Percentiles rank a stretch among this genome's conserved stretches.
Evolutionary conservation across 257 asterid genomes (phyloP).

Genomic region (Eucommia ulmoides): DNA sequence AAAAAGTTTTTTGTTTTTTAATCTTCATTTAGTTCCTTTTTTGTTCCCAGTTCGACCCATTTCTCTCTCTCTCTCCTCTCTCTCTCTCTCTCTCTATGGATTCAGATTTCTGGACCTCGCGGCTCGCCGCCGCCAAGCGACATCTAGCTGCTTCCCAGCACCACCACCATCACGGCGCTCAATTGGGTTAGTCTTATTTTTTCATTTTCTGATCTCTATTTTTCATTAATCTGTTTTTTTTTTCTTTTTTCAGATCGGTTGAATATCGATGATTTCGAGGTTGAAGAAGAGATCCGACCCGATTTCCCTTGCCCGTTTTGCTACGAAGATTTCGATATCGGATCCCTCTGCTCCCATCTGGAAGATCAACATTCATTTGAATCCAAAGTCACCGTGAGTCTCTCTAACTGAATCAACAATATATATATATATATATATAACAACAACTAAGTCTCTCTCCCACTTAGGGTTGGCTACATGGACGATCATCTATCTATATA

Average conservation of each 20-base stretch:
- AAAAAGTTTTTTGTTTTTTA: too few species aligned
- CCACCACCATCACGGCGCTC: conserved; percentile 30
- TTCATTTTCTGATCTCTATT: not conserved
- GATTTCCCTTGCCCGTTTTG: conserved; percentile 81
- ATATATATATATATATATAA: too few species aligned
- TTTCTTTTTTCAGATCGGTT: conserved; percentile 39
- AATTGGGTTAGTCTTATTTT: conserved; percentile 36
- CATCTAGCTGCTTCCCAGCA: conserved; percentile 52
- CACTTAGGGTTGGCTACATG: too few species aligned
- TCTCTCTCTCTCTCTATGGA: conserved; percentile 40
- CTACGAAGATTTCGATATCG: conserved; percentile 61
- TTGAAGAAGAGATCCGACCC: conserved; percentile 67
- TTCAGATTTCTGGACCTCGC: conserved; percentile 66
- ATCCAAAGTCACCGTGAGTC: conserved; percentile 64
- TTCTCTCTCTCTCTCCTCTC: conserved; percentile 3
- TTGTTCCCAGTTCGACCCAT: too few species aligned
- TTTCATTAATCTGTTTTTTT: not conserved
- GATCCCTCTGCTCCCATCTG: conserved; percentile 78
- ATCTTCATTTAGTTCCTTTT: too few species aligned
- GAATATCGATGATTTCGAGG: conserved; percentile 51
- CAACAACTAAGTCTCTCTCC: too few species aligned
- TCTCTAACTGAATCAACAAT: too few species aligned
- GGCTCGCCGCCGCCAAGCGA: conserved; percentile 71
- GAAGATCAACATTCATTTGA: conserved; percentile 68
- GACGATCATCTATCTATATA: too few species aligned